phyloP scores from a whole-genome alignment of 106 monocot species.

The Dendrobium catenatum region DNA sequence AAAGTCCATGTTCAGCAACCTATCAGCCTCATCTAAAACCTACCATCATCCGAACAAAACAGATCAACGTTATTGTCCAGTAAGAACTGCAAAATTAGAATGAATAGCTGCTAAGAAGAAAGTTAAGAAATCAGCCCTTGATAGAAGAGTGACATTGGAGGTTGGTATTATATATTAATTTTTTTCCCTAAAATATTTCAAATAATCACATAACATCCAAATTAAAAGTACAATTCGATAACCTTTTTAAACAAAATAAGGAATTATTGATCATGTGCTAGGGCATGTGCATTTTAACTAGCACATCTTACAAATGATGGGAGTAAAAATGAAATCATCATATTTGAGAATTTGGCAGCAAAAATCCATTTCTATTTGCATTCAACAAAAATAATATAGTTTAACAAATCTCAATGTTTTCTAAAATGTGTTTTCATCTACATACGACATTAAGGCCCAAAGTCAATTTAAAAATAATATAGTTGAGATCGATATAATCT shows the following conservation, averaged over 20 bases:
- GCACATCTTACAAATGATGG: not conserved
- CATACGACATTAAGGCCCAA: not conserved
- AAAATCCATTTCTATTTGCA: not conserved
- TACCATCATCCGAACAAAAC: conserved; percentile 6
- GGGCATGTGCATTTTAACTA: too few relatives aligned
- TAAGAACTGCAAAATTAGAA: not conserved
- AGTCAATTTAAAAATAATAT: not conserved
- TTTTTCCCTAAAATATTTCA: too few relatives aligned
- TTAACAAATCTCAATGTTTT: not conserved
- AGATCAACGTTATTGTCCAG: not conserved
- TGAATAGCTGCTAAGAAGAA: not conserved
- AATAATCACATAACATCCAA: too few relatives aligned
- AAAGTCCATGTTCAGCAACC: conserved; percentile 84
- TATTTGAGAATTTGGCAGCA: not conserved
- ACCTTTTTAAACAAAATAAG: too few relatives aligned
- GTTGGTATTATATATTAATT: too few relatives aligned
- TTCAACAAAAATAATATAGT: not conserved
- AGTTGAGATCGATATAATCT: not conserved
- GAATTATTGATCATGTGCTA: too few relatives aligned
- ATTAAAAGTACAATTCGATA: too few relatives aligned
- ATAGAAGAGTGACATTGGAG: too few relatives aligned
- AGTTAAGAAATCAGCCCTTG: not conserved
- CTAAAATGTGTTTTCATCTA: not conserved
- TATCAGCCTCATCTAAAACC: conserved; percentile 99
- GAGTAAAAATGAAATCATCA: too few relatives aligned